phyloP scores from a whole-genome alignment of 1,284 basidiomycete genomes.

The Hymenochaete sp. region DNA sequence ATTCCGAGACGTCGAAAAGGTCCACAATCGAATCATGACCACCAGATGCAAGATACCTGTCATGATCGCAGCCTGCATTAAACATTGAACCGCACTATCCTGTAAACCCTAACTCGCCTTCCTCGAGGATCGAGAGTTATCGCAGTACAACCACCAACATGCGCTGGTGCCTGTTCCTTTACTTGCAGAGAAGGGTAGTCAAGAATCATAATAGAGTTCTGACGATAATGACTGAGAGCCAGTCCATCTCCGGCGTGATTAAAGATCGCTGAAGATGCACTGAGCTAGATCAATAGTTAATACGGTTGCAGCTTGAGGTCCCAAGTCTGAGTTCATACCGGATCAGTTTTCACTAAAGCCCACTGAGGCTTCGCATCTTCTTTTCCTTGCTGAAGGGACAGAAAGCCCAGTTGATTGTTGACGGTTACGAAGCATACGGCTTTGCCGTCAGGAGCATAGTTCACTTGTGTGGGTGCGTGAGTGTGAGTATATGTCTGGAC shows the following conservation, averaged over 20 bases:
- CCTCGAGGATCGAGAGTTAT: constrained; percentile 69
- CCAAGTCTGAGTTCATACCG: constrained; percentile 24
- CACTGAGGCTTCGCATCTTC: constrained; percentile 55
- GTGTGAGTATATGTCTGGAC: constrained; percentile 51
- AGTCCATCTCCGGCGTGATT: constrained; percentile 64
- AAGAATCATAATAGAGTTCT: constrained; percentile 54
- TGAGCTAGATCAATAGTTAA: too few species aligned
- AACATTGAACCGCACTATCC: neutral
- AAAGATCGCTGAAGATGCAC: constrained; percentile 55
- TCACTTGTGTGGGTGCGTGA: constrained; percentile 50
- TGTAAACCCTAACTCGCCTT: constrained; percentile 29
- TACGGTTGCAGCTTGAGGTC: too few species aligned
- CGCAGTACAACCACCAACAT: constrained; percentile 67
- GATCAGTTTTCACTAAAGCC: constrained; percentile 43
- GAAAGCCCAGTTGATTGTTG: constrained; percentile 46
- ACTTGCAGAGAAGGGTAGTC: constrained; percentile 54
- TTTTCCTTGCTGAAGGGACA: constrained; percentile 43
- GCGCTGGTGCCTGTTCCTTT: constrained; percentile 54
- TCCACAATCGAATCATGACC: constrained; percentile 75
- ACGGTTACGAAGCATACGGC: constrained; percentile 54
- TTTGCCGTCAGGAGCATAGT: constrained; percentile 63
- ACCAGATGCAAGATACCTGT: constrained; percentile 66
- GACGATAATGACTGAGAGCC: constrained; percentile 50
- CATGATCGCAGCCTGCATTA: neutral
- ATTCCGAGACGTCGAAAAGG: constrained; percentile 66